Evolutionary conservation across 1,139 yeast species (phyloP).

Genomic region (Scheffersomyces illinoinensis): DNA sequence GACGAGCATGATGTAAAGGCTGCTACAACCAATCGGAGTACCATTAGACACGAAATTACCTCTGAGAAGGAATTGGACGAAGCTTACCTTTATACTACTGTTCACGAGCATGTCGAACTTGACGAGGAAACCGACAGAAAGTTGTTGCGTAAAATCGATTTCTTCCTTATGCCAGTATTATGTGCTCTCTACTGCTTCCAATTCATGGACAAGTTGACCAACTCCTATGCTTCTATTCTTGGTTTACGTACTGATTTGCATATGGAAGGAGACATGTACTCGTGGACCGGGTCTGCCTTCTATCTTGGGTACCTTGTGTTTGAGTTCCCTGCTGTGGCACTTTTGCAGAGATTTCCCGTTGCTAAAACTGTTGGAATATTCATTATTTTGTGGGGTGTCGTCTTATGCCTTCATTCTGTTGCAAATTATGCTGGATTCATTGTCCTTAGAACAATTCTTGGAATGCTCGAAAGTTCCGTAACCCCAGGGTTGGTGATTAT

Average conservation of each 20-base stretch:
- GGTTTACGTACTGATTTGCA: conserved; percentile 29
- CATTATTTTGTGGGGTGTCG: conserved; percentile 23
- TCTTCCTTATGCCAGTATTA: conserved; percentile 53
- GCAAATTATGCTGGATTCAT: conserved; percentile 6
- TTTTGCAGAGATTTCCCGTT: conserved; percentile 7
- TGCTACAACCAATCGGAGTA: neutral
- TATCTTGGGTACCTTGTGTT: conserved; percentile 9
- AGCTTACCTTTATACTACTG: neutral
- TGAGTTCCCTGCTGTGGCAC: conserved; percentile 5
- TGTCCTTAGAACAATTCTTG: conserved; percentile 5
- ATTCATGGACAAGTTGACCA: conserved; percentile 63
- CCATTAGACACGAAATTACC: neutral
- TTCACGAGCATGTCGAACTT: neutral
- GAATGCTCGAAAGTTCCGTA: conserved; percentile 4
- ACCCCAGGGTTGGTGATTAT: conserved; percentile 8
- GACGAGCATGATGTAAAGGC: neutral
- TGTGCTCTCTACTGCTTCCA: conserved; percentile 57
- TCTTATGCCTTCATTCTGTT: conserved; percentile 5
- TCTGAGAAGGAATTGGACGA: neutral
- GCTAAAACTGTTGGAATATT: conserved; percentile 17
- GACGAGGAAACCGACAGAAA: conserved; percentile 9
- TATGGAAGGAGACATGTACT: conserved; percentile 16
- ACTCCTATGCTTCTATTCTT: conserved; percentile 58
- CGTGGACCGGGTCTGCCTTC: conserved; percentile 17
- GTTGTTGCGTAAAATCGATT: conserved; percentile 51